These are phyloP conservation scores for Margaritispora aquatica DNA, from an alignment of 495 filamentous ascomycete genomes.

Conservation along the genomic window DNA sequence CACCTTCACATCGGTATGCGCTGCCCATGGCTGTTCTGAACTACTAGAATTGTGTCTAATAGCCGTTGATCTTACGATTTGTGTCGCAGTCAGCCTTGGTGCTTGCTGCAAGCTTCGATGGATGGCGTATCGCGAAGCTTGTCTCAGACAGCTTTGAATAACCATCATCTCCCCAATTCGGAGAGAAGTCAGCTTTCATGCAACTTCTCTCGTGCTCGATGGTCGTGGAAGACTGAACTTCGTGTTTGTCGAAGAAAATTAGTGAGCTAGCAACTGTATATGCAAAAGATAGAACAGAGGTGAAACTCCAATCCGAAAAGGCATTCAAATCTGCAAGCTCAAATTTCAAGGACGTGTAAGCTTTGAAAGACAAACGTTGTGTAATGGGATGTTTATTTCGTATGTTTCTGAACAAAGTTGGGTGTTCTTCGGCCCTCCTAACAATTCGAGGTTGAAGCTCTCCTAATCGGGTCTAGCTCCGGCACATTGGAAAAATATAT, in stretches of 20 bases:
- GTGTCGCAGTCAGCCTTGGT: neutral
- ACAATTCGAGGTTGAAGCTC: conserved; percentile 15
- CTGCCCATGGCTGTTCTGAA: neutral
- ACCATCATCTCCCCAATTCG: conserved; percentile 14
- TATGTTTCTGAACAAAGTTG: too few species aligned
- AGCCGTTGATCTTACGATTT: neutral
- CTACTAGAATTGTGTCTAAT: neutral
- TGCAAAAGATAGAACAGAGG: too few species aligned
- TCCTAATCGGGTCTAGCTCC: conserved; percentile 15
- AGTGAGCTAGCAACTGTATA: too few species aligned
- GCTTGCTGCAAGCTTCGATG: neutral
- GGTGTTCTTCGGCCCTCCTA: too few species aligned
- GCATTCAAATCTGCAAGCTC: too few species aligned
- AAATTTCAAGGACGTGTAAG: too few species aligned
- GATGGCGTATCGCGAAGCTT: neutral
- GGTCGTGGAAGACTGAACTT: too few species aligned
- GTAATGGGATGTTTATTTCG: too few species aligned
- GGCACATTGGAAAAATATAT: neutral
- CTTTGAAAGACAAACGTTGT: too few species aligned
- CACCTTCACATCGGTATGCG: neutral
- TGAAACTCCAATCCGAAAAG: too few species aligned
- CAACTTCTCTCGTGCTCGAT: neutral
- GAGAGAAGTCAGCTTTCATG: neutral
- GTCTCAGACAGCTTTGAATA: conserved; percentile 1
- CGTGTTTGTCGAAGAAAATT: too few species aligned